Base-by-base conservation (phyloP, 1,284 basidiomycete species). In the Crepidotus sp. region DNA sequence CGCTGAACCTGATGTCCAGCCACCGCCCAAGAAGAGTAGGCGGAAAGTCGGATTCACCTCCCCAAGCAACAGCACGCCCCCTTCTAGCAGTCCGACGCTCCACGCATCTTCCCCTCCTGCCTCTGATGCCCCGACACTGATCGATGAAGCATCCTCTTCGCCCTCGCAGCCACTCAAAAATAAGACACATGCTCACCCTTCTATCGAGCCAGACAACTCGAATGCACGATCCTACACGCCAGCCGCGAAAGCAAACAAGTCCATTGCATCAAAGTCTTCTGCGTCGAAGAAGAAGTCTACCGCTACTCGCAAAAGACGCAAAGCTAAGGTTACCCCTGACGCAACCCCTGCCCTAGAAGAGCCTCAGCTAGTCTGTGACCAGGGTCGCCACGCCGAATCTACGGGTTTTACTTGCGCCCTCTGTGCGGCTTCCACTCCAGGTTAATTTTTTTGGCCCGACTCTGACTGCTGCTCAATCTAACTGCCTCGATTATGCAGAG, bases 81-180 rank as follows among this genome's bases (percentile, higher is more conserved):
- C 39, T 6, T 40, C 46, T 2, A 49, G 48, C 32, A 49, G 48
- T 27, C 48, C 42, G 7, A 49, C 48, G 3, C 36, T 49, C 14
- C 10, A 13, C 30, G 35, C 31, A 6, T 45, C 48, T 3, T 45
- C 42, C 24, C 34, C 38, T 13, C 38, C 42, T 9, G 9, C 22
- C 19, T 49, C 48, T 26, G 48, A 49, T 26, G 39, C 39, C 10
- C 17, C 35, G 2, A 49, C 47, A 4, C 6, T 41, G 2, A 13
- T 45, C 29, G 34, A 33, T 13, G 40, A 49, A 11, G 19, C 17
- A 4, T 40, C 42, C 31, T 34, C 42, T 3, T 42, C 38, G 3
- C 31, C 39, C 11, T 17, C 38, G 0, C 33, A 44, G n/a, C 9
- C 27, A 9, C 4, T 37, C 5, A 27, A 19, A n/a, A 26, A 36